These are phyloP conservation scores for Telopea speciosissima DNA, from an alignment of 177 flowering plant species.

Conservation along the genomic window DNA sequence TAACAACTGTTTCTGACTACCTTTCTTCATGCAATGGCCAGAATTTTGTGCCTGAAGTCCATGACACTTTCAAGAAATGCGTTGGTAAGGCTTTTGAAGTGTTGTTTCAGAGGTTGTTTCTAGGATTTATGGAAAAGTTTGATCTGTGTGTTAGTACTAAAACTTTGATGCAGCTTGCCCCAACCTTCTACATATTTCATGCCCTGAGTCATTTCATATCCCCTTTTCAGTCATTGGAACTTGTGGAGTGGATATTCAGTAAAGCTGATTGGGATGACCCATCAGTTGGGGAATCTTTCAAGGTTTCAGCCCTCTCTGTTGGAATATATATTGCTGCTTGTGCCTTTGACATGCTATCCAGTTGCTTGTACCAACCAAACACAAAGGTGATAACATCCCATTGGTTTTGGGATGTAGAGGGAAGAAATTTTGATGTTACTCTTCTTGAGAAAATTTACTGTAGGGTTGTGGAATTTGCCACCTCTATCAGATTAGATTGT, in stretches of 20 bases:
- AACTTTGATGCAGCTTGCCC: constrained; percentile 37
- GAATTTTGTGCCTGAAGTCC: constrained; percentile 11
- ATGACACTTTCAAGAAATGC: constrained; percentile 15
- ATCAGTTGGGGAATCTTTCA: constrained; percentile 14
- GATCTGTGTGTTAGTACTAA: constrained; percentile 25
- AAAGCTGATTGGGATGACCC: constrained; percentile 26
- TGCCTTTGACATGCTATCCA: constrained; percentile 50
- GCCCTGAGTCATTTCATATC: constrained; percentile 42
- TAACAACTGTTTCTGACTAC: constrained; percentile 35
- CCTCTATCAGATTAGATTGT: constrained; percentile 28
- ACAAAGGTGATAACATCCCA: constrained; percentile 12
- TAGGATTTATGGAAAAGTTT: constrained; percentile 38
- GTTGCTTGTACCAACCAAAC: constrained; percentile 25
- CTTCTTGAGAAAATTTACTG: constrained; percentile 48
- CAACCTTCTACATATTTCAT: constrained; percentile 36
- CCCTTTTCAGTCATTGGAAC: constrained; percentile 65
- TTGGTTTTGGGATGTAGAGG: constrained; percentile 36
- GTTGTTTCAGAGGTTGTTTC: constrained; percentile 31
- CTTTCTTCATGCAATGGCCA: constrained; percentile 20
- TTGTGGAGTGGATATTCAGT: constrained; percentile 52
- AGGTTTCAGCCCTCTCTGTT: constrained; percentile 32
- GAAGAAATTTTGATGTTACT: constrained; percentile 17
- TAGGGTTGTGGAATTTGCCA: constrained; percentile 35
- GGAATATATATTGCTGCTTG: constrained; percentile 45
- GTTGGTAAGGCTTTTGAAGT: constrained; percentile 33